Evolutionary conservation across 345 rosid genomes (phyloP).

Genomic region (Heritiera littoralis): DNA sequence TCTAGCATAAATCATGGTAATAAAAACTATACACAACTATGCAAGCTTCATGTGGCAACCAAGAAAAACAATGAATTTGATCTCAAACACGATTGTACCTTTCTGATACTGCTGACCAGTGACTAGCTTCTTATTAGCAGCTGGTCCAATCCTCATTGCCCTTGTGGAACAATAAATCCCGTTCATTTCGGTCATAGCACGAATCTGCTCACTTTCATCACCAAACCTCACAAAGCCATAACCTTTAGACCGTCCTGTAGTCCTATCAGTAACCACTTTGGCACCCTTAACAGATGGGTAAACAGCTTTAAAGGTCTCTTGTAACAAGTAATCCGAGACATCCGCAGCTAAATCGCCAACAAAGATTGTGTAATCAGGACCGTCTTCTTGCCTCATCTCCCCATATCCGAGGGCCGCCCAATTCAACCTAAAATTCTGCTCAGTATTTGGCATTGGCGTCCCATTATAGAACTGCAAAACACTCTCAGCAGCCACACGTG

Average conservation of each 20-base stretch:
- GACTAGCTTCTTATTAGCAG: conserved; percentile 76
- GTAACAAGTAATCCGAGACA: conserved; percentile 73
- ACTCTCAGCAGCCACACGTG: conserved; percentile 76
- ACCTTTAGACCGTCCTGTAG: conserved; percentile 93
- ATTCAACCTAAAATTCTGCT: conserved; percentile 80
- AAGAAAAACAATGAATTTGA: not conserved
- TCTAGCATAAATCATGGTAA: conserved; percentile 2
- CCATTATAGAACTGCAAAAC: conserved; percentile 77
- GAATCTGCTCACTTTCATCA: conserved; percentile 78
- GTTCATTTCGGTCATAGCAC: conserved; percentile 95
- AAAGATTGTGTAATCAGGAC: conserved; percentile 78
- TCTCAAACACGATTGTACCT: conserved; percentile 43
- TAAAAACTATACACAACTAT: conserved; percentile 16
- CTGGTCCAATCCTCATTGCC: conserved; percentile 94
- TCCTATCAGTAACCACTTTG: conserved; percentile 86
- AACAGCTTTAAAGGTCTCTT: conserved; percentile 66
- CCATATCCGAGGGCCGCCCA: conserved; percentile 93
- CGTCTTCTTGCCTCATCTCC: conserved; percentile 84
- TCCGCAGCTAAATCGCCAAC: conserved; percentile 96
- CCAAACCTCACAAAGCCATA: conserved; percentile 95
- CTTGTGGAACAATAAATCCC: conserved; percentile 80
- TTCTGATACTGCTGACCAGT: conserved; percentile 63
- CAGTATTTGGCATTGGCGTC: conserved; percentile 67
- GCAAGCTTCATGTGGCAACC: conserved; percentile 5
- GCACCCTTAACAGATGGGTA: conserved; percentile 86